These are phyloP conservation scores for Ganoderma leucocontextum DNA, from an alignment of 1,284 basidiomycete genomes.

Conservation along the genomic window DNA sequence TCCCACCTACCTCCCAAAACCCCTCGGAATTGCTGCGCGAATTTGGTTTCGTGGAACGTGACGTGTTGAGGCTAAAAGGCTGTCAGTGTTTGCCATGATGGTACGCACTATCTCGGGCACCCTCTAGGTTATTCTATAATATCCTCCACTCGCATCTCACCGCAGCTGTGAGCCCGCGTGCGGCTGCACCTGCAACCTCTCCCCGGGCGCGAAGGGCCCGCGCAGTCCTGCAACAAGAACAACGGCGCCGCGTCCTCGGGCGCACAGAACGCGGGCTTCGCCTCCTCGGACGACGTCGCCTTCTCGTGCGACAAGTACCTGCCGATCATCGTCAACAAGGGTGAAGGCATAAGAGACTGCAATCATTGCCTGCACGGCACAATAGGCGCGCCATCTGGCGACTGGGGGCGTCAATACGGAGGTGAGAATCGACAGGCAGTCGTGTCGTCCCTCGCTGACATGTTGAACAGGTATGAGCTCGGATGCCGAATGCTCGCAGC, in stretches of 20 bases:
- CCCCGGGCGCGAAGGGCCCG: conserved; percentile 25
- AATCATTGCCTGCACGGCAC: conserved; percentile 36
- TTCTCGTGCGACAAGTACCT: conserved; percentile 37
- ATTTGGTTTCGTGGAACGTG: neutral
- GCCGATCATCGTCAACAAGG: conserved; percentile 36
- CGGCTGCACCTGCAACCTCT: conserved; percentile 31
- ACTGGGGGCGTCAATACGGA: conserved; percentile 36
- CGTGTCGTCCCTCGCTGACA: neutral
- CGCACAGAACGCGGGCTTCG: conserved; percentile 36
- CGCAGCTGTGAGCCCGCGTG: conserved; percentile 35
- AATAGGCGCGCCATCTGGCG: conserved; percentile 32
- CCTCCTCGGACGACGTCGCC: conserved; percentile 29
- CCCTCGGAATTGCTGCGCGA: neutral
- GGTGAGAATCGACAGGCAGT: conserved; percentile 7
- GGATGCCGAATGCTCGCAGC: conserved; percentile 32
- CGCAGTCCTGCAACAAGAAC: conserved; percentile 31
- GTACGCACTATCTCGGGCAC: conserved; percentile 10
- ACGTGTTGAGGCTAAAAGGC: neutral
- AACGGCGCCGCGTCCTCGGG: conserved; percentile 28
- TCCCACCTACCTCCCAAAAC: neutral
- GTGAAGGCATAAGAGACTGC: conserved; percentile 32
- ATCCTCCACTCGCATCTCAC: neutral
- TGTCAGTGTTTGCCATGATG: neutral
- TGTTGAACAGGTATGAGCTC: conserved; percentile 28
- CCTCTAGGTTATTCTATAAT: neutral